These are phyloP conservation scores for Flaveria brownii DNA, from an alignment of 129 eudicot genomes.

Conservation along the genomic window DNA sequence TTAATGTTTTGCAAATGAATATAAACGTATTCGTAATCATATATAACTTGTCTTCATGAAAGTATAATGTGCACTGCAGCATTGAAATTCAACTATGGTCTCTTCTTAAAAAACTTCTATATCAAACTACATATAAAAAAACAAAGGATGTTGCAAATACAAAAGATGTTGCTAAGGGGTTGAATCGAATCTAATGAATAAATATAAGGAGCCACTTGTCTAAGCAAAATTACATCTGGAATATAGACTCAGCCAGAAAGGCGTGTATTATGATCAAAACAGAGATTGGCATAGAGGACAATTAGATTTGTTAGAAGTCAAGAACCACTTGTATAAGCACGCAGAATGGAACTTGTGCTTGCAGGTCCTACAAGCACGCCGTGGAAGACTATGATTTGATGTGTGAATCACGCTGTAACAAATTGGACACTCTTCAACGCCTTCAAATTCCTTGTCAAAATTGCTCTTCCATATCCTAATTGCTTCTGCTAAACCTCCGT, in stretches of 20 bases:
- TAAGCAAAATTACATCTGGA: not conserved
- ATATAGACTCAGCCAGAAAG: not conserved
- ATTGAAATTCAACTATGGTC: too few relatives aligned
- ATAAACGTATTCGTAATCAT: too few relatives aligned
- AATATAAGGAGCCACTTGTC: too few relatives aligned
- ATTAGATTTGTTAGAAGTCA: constrained; percentile 84
- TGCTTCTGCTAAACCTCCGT: constrained; percentile 98
- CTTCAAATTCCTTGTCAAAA: constrained; percentile 96
- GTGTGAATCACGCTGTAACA: constrained; percentile 98
- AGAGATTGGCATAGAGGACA: constrained; percentile 99
- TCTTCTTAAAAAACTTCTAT: too few relatives aligned
- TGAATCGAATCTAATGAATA: not conserved
- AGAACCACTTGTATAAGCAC: constrained; percentile 95
- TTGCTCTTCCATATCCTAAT: constrained; percentile 92
- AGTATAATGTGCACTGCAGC: too few relatives aligned
- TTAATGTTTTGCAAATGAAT: too few relatives aligned
- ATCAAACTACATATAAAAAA: too few relatives aligned
- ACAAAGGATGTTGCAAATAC: not conserved
- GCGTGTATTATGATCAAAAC: constrained; percentile 40
- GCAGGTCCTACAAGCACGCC: constrained; percentile 96
- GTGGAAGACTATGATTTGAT: constrained; percentile 77
- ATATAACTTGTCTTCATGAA: too few relatives aligned
- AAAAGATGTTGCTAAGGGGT: not conserved
- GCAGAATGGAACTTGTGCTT: constrained; percentile 94
- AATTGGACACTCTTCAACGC: constrained; percentile 97